A percentile compares a stretch with the other conserved stretches of the same genome.
phyloP scores from a whole-genome alignment of 2,329 filamentous ascomycete genomes.

The Aspergillus sp. region DNA sequence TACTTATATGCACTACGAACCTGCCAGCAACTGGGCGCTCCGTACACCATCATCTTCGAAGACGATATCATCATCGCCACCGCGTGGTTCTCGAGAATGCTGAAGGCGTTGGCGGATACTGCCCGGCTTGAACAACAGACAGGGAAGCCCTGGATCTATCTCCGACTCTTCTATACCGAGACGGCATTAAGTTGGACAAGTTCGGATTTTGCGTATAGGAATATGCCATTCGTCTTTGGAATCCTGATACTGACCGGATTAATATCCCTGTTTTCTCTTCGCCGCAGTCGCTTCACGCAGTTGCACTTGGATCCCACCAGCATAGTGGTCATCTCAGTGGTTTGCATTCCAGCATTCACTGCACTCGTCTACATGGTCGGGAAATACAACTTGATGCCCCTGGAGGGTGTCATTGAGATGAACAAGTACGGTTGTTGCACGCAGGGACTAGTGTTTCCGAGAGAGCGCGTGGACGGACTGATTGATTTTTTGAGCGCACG shows the following conservation, averaged over 20 bases:
- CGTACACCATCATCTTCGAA: too few species aligned
- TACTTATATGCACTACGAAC: too few species aligned
- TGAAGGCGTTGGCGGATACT: too few species aligned
- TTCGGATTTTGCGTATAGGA: conserved; percentile 23
- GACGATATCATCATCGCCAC: too few species aligned
- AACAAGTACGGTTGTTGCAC: conserved; percentile 33
- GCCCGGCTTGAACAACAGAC: too few species aligned
- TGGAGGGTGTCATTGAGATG: conserved; percentile 26
- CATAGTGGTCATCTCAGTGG: conserved; percentile 19
- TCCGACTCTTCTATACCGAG: too few species aligned
- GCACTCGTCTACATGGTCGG: conserved; percentile 26
- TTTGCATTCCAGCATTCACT: conserved; percentile 23
- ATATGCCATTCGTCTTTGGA: conserved; percentile 24
- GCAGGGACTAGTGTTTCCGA: conserved; percentile 34
- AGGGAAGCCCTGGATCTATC: too few species aligned
- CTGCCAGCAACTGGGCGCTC: too few species aligned
- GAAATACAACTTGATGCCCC: conserved; percentile 24
- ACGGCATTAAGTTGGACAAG: conserved; percentile 28
- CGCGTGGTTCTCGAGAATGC: too few species aligned
- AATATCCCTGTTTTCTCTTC: conserved; percentile 14
- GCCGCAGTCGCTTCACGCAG: conserved; percentile 10
- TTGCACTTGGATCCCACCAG: conserved; percentile 17
- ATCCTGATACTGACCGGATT: conserved; percentile 10
- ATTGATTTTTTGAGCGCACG: conserved; percentile 16
- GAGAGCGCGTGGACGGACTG: conserved; percentile 18